phyloP scores from a whole-genome alignment of 306 rosid species.

The Betula pendula region DNA sequence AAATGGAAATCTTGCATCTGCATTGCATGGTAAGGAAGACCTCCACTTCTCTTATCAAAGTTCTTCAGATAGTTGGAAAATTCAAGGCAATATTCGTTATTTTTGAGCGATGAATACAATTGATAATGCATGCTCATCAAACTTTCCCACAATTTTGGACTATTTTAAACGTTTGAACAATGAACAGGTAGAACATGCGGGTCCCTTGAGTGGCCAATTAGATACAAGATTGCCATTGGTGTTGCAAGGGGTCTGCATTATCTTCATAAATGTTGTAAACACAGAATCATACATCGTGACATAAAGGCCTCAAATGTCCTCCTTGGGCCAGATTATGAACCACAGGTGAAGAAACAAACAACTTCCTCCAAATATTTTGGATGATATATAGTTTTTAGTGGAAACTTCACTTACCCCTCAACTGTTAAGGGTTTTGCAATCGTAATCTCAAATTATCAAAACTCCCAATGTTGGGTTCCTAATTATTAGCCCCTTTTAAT shows the following conservation, averaged over 20 bases:
- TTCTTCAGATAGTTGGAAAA: too few species aligned
- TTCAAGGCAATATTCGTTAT: neutral
- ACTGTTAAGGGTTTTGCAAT: too few species aligned
- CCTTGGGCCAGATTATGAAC: slow-evolving; percentile 91
- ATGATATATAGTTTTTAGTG: neutral
- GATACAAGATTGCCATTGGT: slow-evolving; percentile 83
- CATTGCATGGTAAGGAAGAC: slow-evolving; percentile 67
- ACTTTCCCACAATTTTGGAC: slow-evolving; percentile 6
- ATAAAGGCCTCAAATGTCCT: slow-evolving; percentile 95
- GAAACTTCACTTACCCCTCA: too few species aligned
- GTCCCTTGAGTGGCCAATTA: slow-evolving; percentile 67
- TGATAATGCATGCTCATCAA: neutral
- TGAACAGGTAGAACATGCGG: slow-evolving; percentile 54
- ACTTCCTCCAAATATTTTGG: neutral
- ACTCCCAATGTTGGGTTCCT: too few species aligned
- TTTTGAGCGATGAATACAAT: too few species aligned
- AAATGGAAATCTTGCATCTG: slow-evolving; percentile 90
- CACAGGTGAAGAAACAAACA: slow-evolving; percentile 54
- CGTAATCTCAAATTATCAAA: too few species aligned
- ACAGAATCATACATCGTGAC: slow-evolving; percentile 86
- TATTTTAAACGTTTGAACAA: slow-evolving; percentile 4
- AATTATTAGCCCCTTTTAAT: too few species aligned
- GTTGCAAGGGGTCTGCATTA: slow-evolving; percentile 91
- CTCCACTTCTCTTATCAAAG: neutral
- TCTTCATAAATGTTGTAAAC: slow-evolving; percentile 89